Evolutionary conservation across 2,329 filamentous ascomycete species (phyloP), one percentile per base, ranked within the genome.

Genomic region (Chrysoporthe cubensis): DNA sequence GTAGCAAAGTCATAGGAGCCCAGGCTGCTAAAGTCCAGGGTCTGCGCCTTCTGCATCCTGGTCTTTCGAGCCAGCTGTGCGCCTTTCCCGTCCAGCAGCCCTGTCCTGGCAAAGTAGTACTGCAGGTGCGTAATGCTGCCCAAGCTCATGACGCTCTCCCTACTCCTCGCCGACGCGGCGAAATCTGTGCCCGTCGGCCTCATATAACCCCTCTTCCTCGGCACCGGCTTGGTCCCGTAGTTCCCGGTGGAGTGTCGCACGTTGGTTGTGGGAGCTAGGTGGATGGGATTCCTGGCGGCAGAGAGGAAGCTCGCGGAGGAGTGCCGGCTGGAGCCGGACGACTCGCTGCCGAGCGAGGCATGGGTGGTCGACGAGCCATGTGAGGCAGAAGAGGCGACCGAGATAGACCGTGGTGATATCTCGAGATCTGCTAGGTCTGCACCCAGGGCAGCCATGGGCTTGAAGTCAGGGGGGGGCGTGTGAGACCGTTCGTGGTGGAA

Each of bases 111-210:
- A 81, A 99, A 99, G 80, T 98, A 99, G 81, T 98, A 97, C 79
- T 99, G 96, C 75, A 99, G 83, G 81, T 99, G 96, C 66, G 94
- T 93, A 74, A 99, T 99, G 79, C 94, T 97, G 65, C 96, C 96
- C 70, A 99, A 81, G 76, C 93, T 97, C 88, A 98, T 91, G 72
- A 99, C 96, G 76, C 94, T 97, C 78, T 99, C 95, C 71, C 96
- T 87, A 62, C 93, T 93, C 76, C 89, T 90, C 59, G 96, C 96
- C 66, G 94, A 97, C 69, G 92, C 91, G 37, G 96, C 93, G 78
- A 98, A 99, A 75, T 94, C 88, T 63, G 92, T 96, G 65, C 90
- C 92, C 77, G 94, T 91, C 0, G 94, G 94, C 62, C 94, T 88
- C 81, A 96, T 92, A 80, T 95, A 97, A 56, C 94, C 94, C 70